Evolutionary conservation across 345 rosid genomes (phyloP).

Genomic region (Hibiscus trionum): DNA sequence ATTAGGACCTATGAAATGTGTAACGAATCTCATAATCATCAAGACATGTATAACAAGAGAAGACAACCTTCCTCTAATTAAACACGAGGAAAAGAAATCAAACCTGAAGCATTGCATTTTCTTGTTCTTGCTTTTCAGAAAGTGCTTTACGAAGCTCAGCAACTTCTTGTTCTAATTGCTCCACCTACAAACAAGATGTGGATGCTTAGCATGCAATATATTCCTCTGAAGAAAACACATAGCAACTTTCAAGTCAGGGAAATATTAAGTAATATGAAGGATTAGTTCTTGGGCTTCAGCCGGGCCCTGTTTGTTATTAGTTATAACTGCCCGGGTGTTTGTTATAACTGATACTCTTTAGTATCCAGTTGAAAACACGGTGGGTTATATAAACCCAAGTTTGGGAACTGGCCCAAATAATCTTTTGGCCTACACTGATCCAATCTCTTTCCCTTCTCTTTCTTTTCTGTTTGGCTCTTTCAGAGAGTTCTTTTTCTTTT

Average conservation of each 20-base stretch:
- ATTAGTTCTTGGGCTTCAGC: too few relatives aligned
- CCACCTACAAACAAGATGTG: conserved; percentile 53
- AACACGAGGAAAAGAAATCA: conserved; percentile 14
- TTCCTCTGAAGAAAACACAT: background rate
- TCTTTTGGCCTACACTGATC: too few relatives aligned
- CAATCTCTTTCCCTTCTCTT: too few relatives aligned
- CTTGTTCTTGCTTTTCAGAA: conserved; percentile 98
- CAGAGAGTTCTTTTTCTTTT: too few relatives aligned
- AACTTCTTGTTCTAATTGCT: conserved; percentile 76
- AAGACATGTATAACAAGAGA: conserved; percentile 10
- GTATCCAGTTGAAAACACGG: too few relatives aligned
- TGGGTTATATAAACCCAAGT: too few relatives aligned
- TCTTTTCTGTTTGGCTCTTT: too few relatives aligned
- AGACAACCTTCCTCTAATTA: conserved; percentile 11
- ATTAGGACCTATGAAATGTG: conserved; percentile 62
- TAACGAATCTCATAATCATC: conserved; percentile 6
- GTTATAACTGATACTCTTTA: too few relatives aligned
- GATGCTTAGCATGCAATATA: conserved; percentile 16
- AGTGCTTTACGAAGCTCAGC: conserved; percentile 63
- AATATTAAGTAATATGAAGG: too few relatives aligned
- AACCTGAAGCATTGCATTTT: conserved; percentile 97
- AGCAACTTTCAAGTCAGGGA: background rate
- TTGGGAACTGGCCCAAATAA: too few relatives aligned
- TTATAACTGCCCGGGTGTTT: too few relatives aligned
- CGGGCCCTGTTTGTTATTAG: too few relatives aligned